These are phyloP conservation scores for Mrakiaceae sp. DNA, from an alignment of 1,284 basidiomycete species.

Conservation along the genomic window DNA sequence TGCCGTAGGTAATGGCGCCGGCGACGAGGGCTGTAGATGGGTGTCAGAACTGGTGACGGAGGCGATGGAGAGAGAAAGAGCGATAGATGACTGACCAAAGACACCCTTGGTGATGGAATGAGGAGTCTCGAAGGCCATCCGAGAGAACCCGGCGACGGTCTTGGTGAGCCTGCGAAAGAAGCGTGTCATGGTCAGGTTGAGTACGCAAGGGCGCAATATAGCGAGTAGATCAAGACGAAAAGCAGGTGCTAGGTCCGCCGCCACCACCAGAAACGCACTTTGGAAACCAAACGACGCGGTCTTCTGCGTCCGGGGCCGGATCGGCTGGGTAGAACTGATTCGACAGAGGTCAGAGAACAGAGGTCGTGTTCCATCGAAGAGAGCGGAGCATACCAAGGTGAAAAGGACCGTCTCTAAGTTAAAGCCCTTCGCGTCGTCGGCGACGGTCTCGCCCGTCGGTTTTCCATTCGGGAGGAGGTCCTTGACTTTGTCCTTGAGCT, in stretches of 20 bases:
- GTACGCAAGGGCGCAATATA: not conserved
- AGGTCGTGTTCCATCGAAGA: no score
- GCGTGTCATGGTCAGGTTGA: no score
- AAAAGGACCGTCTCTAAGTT: slow-evolving; percentile 35
- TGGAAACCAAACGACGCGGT: slow-evolving; percentile 22
- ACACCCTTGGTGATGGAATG: no score
- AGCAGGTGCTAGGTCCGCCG: not conserved
- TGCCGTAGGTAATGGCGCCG: slow-evolving; percentile 33
- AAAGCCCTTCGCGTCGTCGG: slow-evolving; percentile 14
- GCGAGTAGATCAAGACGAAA: not conserved
- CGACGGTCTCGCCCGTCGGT: no score
- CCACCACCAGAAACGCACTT: slow-evolving; percentile 8
- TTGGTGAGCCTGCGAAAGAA: slow-evolving; percentile 24
- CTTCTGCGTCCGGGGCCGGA: slow-evolving; percentile 13
- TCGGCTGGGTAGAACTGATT: slow-evolving; percentile 34
- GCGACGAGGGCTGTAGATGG: slow-evolving; percentile 23
- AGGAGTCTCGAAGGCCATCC: slow-evolving; percentile 32
- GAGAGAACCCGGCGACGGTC: slow-evolving; percentile 35
- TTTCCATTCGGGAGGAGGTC: no score
- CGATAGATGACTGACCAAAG: not conserved
- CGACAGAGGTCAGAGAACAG: no score
- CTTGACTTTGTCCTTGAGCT: no score
- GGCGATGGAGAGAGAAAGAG: not conserved
- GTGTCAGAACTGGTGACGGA: no score
- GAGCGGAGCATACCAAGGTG: slow-evolving; percentile 21